Base-by-base conservation (phyloP, 345 rosid species). In the Dovyalis caffra region DNA sequence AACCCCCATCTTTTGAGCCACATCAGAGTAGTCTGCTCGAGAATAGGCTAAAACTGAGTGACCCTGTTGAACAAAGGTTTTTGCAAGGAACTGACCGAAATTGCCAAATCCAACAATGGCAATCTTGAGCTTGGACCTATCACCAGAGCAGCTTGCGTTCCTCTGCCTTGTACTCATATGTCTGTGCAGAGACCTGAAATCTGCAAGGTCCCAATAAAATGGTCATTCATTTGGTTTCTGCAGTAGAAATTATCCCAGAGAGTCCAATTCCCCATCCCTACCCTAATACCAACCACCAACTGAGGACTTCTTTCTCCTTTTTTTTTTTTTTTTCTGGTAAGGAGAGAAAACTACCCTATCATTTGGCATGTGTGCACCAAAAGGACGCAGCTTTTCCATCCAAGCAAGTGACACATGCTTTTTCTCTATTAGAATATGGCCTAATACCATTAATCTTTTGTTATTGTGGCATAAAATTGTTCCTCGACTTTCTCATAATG, bases 81-180 rank as follows among this genome's bases (percentile, higher is more conserved):
- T 91, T 0, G 89, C 95, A 18, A 90, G 86, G 80, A 93, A 93
- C 68, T 90, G 97, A 62, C 97, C 95, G 16, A 90, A 91, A 72
- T 91, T 91, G 0, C 97, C 97, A 70, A 93, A 93, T 64, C 97
- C 98, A 9, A 93, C 80, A 53, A 93, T 82, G 58, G 79, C 97
- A 75, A 93, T 83, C 86, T 91, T 91, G 29, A 92, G 88, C 81
- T 83, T 88, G 8, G 85, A 82, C 56, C 76, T 66, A n/a, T 82
- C 85, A 76, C 74, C 79, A 31, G 76, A 58, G 65, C 64, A 35
- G 11, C 74, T 78, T 32, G 87, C 69, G 49, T 79, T 53, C 69
- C n/a, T 60, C 38, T 1, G 78, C 76, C 35, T 65, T 51, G 78
- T 76, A 78, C 64, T 84, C 23, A 16, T 57, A 78, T 28, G 76